Base-by-base conservation (phyloP, 1,139 yeast genomes). In the Yamadazyma sp. region DNA sequence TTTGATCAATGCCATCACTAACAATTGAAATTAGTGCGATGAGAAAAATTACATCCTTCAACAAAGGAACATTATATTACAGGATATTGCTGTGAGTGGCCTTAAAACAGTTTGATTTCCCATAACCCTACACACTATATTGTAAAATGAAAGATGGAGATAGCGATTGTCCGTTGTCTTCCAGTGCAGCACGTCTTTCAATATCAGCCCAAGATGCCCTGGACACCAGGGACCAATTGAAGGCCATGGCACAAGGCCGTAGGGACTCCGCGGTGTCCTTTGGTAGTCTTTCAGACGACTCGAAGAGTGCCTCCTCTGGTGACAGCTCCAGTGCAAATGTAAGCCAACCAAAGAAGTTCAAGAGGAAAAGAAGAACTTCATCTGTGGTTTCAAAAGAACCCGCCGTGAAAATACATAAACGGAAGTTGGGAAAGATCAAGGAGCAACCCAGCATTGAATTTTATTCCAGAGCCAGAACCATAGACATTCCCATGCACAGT, bases 331-430 rank as follows among this genome's bases (percentile, higher is more conserved):
- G 9, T 5, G 14, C 15, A 27, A 44, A 42, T 41, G 25, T 26
- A 46, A 12, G 8, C 29, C n/a, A 15, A n/a, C n/a, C 4, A 27
- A 11, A 15, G 17, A 16, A 27, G 17, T 13, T 11, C 43, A 60
- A 55, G 14, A 52, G 48, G 39, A 64, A 57, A 54, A 72, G 72
- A 68, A 73, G 74, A 60, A 64, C 67, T 57, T 68, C 75, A 1
- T 66, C 74, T 0, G 64, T 57, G 7, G 67, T 60, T 31, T 61
- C 50, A 6, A 35, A 12, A 8, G 25, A 30, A 3, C 23, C 14
- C 4, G 12, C 31, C 13, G 16, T 33, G 14, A 68, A 65, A 45
- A 52, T 54, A 7, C 69, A 64, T 43, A 66, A 66, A 44, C 52
- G 59, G 43, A 66, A 65, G 45, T 35, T 54, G 39, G 56, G 62